Evolutionary conservation across 345 rosid species (phyloP).

Genomic region (Lagerstroemia speciosa): DNA sequence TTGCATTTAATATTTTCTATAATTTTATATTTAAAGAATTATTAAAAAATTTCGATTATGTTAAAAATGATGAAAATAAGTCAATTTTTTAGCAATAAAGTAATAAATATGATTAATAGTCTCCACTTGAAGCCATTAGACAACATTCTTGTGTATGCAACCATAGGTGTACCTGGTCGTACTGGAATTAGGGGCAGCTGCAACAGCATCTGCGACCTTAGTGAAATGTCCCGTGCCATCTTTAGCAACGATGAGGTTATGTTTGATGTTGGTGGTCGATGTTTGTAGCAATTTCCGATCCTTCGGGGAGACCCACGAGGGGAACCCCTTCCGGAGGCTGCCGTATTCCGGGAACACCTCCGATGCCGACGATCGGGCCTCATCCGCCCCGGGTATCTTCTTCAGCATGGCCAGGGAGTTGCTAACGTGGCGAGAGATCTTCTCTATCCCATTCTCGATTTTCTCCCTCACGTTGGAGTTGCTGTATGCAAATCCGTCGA

Average conservation of each 20-base stretch:
- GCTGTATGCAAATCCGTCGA: conserved; percentile 58
- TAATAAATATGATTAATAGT: too few relatives aligned
- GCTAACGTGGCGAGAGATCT: conserved; percentile 58
- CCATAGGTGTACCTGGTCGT: conserved; percentile 34
- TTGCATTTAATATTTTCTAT: too few relatives aligned
- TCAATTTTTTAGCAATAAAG: too few relatives aligned
- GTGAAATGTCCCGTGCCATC: conserved; percentile 70
- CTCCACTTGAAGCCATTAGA: too few relatives aligned
- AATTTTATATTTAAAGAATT: too few relatives aligned
- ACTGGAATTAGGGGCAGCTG: conserved; percentile 63
- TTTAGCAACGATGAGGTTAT: conserved; percentile 51
- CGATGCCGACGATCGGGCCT: conserved; percentile 7
- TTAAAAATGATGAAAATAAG: too few relatives aligned
- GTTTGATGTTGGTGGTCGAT: conserved; percentile 21
- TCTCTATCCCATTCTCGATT: conserved; percentile 33
- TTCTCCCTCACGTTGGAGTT: conserved; percentile 23
- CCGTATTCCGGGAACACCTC: conserved; percentile 34
- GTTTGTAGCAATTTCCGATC: conserved; percentile 41
- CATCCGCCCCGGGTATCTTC: conserved; percentile 39
- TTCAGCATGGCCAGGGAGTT: conserved; percentile 57
- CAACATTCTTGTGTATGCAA: too few relatives aligned
- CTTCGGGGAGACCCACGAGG: conserved; percentile 41
- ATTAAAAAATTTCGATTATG: too few relatives aligned
- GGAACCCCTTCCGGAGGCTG: conserved; percentile 39
- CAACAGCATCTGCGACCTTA: conserved; percentile 52